Percentiles rank a stretch among this genome's conserved stretches.
Conservation (phyloP, 176 grass and related monocot species). For the Musa schizocarpa region DNA sequence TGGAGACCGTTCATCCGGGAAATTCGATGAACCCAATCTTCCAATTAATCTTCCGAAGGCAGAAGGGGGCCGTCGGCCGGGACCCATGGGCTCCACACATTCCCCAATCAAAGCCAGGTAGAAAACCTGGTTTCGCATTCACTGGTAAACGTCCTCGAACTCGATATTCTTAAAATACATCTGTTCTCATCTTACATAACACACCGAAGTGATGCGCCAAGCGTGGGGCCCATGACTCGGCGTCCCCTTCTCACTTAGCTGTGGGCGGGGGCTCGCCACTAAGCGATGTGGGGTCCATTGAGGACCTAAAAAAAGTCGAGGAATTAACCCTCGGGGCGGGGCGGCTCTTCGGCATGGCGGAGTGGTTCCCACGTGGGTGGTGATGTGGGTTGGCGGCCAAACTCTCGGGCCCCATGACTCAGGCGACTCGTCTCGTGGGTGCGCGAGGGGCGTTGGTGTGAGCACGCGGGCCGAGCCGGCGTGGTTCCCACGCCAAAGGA, state of each 20-base stretch:
- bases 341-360: neutral
- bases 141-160: neutral
- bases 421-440: neutral
- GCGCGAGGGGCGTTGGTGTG: neutral
- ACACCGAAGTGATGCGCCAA: neutral
- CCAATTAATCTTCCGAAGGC: neutral
- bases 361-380: neutral
- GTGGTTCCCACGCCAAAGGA: neutral
- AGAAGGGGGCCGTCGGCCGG: neutral
- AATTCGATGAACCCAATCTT: neutral
- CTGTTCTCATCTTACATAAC: neutral
- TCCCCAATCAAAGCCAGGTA: too few relatives aligned
- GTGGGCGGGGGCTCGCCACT: neutral
- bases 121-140: fast-evolving
- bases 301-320: neutral
- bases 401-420: neutral
- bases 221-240: neutral
- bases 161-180: neutral
- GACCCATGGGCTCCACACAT: too few relatives aligned
- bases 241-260: neutral
- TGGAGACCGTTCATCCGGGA: neutral
- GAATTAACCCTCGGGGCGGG: neutral
- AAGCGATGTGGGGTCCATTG: neutral
- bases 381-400: neutral
- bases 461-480: neutral